Percentiles rank a stretch among this genome's conserved stretches.
phyloP scores from a whole-genome alignment of 1,284 basidiomycete genomes.

The Ceratobasidium sp. region DNA sequence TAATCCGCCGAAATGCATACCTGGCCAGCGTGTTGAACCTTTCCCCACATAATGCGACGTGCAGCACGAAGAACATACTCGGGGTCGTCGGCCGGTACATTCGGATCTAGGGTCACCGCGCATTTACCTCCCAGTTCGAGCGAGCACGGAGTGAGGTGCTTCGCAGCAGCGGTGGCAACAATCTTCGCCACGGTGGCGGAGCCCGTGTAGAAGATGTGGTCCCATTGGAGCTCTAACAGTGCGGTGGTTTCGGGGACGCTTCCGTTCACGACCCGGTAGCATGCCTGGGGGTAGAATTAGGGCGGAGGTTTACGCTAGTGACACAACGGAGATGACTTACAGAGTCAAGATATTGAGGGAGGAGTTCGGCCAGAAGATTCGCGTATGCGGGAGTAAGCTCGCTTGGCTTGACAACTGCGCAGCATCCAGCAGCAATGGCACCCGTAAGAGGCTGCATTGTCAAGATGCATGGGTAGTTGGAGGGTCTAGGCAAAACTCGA shows the following conservation, averaged over 20 bases:
- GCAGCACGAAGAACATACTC: conserved; percentile 61
- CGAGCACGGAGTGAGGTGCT: conserved; percentile 76
- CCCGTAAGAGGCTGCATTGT: conserved; percentile 64
- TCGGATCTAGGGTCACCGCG: conserved; percentile 66
- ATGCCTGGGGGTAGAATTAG: conserved; percentile 21
- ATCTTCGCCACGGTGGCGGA: conserved; percentile 65
- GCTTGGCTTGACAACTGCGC: conserved; percentile 69
- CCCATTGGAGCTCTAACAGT: conserved; percentile 67
- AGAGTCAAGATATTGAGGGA: conserved; percentile 72
- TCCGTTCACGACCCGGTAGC: conserved; percentile 66
- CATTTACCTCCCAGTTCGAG: conserved; percentile 78
- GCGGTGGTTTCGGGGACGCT: conserved; percentile 65
- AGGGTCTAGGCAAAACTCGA: conserved; percentile 55
- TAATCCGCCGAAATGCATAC: conserved; percentile 48
- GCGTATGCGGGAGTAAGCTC: conserved; percentile 66
- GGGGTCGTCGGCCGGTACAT: conserved; percentile 57
- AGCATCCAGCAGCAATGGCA: conserved; percentile 71
- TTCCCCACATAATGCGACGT: conserved; percentile 53
- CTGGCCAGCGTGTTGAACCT: conserved; percentile 45
- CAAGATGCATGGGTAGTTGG: conserved; percentile 68
- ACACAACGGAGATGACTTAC: conserved; percentile 36
- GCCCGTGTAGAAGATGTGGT: conserved; percentile 66
- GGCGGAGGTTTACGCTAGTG: background rate
- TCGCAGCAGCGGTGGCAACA: conserved; percentile 73
- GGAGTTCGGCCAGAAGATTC: conserved; percentile 64